Evolutionary conservation across 2,329 filamentous ascomycete genomes (phyloP).

Genomic region (Cladophialophora chaetospira): DNA sequence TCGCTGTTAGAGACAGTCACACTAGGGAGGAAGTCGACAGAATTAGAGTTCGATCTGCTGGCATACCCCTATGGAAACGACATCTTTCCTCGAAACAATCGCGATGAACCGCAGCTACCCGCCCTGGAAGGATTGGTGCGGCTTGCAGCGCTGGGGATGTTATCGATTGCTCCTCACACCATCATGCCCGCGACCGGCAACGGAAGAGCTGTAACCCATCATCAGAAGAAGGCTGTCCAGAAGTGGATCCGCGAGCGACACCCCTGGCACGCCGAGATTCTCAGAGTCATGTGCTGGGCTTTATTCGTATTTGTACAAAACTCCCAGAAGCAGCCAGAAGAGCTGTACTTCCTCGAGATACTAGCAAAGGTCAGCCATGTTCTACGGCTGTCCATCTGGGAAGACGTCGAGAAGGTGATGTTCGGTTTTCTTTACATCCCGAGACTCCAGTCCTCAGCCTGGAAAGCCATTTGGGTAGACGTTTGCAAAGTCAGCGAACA

Average conservation of each 20-base stretch:
- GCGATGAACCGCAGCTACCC: constrained; percentile 21
- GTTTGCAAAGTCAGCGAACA: background rate
- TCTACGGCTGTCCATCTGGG: constrained; percentile 18
- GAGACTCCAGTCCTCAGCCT: constrained; percentile 12
- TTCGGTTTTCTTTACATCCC: constrained; percentile 26
- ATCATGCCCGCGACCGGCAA: constrained; percentile 26
- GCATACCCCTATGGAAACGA: constrained; percentile 38
- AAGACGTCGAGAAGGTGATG: constrained; percentile 22
- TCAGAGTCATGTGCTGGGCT: constrained; percentile 32
- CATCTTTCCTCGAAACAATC: constrained; percentile 7
- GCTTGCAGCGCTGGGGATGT: constrained; percentile 25
- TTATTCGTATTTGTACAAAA: constrained; percentile 33
- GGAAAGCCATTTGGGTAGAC: constrained; percentile 22
- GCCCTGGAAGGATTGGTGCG: constrained; percentile 26
- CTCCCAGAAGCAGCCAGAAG: constrained; percentile 20
- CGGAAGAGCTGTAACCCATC: constrained; percentile 29
- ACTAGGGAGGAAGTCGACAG: constrained; percentile 39
- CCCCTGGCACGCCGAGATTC: background rate
- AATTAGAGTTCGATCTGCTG: constrained; percentile 43
- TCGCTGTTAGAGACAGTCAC: constrained; percentile 37
- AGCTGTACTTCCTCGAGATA: constrained; percentile 12
- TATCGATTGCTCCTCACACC: constrained; percentile 20
- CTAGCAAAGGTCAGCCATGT: constrained; percentile 10
- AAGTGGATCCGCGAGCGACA: constrained; percentile 13
- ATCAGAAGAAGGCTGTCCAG: constrained; percentile 23